Evolutionary conservation across 2,329 filamentous ascomycete species (phyloP), one percentile per base, ranked within the genome.

Genomic region (Cordyceps pruinosa): DNA sequence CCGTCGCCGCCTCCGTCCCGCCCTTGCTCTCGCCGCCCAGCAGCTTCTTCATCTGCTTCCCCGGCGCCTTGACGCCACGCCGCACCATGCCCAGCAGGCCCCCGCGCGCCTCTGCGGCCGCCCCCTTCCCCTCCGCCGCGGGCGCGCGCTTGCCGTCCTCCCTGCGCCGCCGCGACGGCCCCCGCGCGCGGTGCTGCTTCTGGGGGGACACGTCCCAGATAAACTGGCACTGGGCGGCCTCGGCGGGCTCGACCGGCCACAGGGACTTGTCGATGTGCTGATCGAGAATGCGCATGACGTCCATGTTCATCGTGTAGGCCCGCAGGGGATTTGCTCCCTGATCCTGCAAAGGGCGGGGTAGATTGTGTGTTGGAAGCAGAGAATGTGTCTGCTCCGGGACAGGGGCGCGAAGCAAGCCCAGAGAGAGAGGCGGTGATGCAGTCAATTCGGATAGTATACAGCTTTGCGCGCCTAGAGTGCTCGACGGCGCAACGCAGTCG

Each of bases 201-300:
- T 9, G 12, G 12, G 21, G 5, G 21, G 48, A 41, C 23, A 28
- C 7, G 42, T 34, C 28, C 54, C 54, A 56, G 35, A 56, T 49
- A 37, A 56, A 56, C 12, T 49, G 37, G 37, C 42, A 56, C 15
- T 42, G 19, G 19, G 35, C 54, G 15, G 54, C 54, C 9, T 56
- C 54, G 19, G 54, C 30, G 15, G 54, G 54, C 15, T 42, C 45
- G 19, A 56, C 42, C 13, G 35, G 35, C 45, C 17, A 41, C 25
- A 50, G 15, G 15, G 54, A 56, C 54, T 21, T 32, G 28, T 56
- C 54, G 37, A 56, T 49, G 13, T 49, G 45, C 13, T 56, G 54
- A 25, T 56, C 54, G 46, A 56, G 54, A 17, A 56, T 19, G 26
- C 54, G 45, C n/a, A 56, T 42, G 7, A 19, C 35, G 13, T 56